Base-by-base conservation (phyloP, 495 filamentous ascomycete genomes). In the Gamarada debralockiae region DNA sequence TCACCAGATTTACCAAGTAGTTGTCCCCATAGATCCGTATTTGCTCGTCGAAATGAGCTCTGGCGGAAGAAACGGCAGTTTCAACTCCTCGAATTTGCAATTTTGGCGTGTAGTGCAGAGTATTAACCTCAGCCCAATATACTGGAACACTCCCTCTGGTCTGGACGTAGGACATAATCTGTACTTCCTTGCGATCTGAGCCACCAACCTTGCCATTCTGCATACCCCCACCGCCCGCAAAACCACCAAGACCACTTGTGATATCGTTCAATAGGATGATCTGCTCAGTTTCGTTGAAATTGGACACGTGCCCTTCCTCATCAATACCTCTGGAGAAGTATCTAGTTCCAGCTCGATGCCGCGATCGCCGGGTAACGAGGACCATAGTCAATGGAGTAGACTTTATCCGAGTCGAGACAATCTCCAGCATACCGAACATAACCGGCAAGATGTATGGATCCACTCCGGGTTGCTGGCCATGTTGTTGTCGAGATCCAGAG, bases 281-380 rank as follows among this genome's bases (percentile, higher is more conserved):
- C 65, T 97, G 95, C 63, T 98, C 93, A 0, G 95, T 97, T 72
- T 98, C 93, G 62, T 98, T 98, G 77, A 90, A 98, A 63, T 98
- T 98, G 17, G 90, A 87, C 4, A 90, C 95, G 65, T 97, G 79
- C n/a, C 93, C 93, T 55, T 89, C 70, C 51, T 96, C 90, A 63
- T 98, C 92, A 18, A 97, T 79, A 27, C 93, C 93, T 46, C 93
- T 83, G 0, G 95, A 92, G 65, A 97, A 90, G 73, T 97, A 97
- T 66, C 93, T 74, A 5, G 93, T 97, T 20, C 93, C 93, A 13
- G 80, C 92, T 53, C 92, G 78, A 65, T 95, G 81, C 59, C 93
- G 77, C 12, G 89, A 93, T 57, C 90, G 79, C 47, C 93, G 80
- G 3, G 92, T 91, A 55, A 98, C 93, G 12, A 98, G 79, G 8